Evolutionary conservation across 495 filamentous ascomycete genomes (phyloP), one percentile per base, ranked within the genome.

Genomic region (Annulohypoxylon nitens): DNA sequence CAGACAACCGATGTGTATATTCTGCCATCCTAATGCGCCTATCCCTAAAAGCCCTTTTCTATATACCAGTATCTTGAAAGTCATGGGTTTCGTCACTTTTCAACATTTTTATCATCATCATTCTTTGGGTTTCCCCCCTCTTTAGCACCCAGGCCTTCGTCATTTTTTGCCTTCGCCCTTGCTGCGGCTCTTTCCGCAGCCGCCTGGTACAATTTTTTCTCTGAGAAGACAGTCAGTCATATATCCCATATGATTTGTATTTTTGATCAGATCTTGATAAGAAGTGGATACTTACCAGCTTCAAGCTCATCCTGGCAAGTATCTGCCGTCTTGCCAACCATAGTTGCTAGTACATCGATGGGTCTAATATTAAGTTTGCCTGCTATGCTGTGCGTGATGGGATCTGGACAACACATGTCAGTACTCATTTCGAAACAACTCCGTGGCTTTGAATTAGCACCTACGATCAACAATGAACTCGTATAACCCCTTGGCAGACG

Each of bases 391-490:
- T 67, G 72, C 2, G 72, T 75, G 26, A 70, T 61, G 0, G 11
- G 58, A 8, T 75, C 72, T 75, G 58, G 25, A 54, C 12, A 10
- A 37, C 16, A 16, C 3, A 33, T 12, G 10, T 66, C 36, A 61
- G 55, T 6, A 39, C 51, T 12, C 25, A 18, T 25, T 23, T 8
- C 14, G 30, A 36, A 7, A 11, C 11, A 4, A 11, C 10, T 0
- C 39, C 3, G 7, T n/a, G 12, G 8, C 11, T n/a, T 2, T 3
- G 11, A 53, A 16, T 3, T 30, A n/a, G 30, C 55, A 66, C 67
- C 18, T 54, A 75, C 72, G 72, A n/a, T 70, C 72, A 4, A 75
- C 37, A 36, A 75, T 75, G 20, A 75, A 75, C 37, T 67, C 67
- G 12, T 67, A 70, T 37, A 75, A 63, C 0, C 72, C 72, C 67